These are phyloP conservation scores for Penicillium egyptiacum DNA, from an alignment of 495 filamentous ascomycete species.

Conservation along the genomic window DNA sequence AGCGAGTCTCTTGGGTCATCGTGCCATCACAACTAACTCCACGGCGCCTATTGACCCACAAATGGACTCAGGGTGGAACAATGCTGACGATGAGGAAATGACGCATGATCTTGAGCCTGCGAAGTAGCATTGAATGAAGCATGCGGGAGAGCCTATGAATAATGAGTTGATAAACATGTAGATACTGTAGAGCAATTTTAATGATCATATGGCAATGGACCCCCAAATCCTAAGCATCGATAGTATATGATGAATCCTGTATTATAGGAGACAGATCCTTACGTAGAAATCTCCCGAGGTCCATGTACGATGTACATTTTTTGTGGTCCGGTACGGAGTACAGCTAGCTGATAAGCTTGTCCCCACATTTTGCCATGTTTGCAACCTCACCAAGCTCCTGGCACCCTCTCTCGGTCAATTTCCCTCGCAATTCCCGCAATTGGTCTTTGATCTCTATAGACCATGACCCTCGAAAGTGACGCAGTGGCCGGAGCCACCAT, in stretches of 20 bases:
- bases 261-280: neutral
- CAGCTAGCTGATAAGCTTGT: constrained; percentile 9
- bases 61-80: constrained; percentile 15
- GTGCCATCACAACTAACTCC: constrained; percentile 5
- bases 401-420: neutral
- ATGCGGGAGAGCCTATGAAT: constrained; percentile 14
- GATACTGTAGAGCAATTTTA: constrained; percentile 12
- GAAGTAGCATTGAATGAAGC: constrained; percentile 5
- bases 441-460: constrained; percentile 3
- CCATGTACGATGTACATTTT: neutral
- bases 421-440: neutral
- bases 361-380: constrained; percentile 33
- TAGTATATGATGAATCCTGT: neutral
- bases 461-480: constrained; percentile 41
- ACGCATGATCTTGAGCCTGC: constrained; percentile 20
- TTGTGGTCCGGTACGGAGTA: neutral
- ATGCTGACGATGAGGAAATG: constrained; percentile 20
- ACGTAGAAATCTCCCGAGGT: neutral
- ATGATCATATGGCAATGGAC: neutral
- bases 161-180: constrained; percentile 14
- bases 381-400: constrained; percentile 19
- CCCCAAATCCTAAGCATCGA: neutral
- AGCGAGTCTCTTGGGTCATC: constrained; percentile 21
- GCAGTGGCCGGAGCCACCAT: constrained; percentile 57
- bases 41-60: constrained; percentile 7